These are phyloP conservation scores for Mycena galericulata DNA, from an alignment of 768 basidiomycete genomes.

Conservation along the genomic window DNA sequence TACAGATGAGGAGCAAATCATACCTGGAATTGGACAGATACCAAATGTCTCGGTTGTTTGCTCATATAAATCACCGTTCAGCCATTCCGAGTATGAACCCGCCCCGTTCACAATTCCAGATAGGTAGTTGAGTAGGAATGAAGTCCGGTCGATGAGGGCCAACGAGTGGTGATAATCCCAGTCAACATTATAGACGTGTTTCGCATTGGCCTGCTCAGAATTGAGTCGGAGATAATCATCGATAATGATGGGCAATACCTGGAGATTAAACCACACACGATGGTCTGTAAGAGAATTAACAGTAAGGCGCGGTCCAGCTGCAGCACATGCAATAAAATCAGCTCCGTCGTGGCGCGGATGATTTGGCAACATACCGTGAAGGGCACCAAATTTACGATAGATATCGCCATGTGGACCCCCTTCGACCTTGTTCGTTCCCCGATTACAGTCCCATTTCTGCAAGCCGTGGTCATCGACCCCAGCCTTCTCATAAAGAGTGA, in stretches of 20 bases:
- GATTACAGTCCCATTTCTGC: constrained; percentile 34
- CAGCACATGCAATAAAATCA: too few species aligned
- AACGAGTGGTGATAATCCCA: constrained; percentile 37
- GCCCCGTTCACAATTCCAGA: neutral
- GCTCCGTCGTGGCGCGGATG: too few species aligned
- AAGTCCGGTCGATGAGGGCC: constrained; percentile 33
- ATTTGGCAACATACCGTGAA: too few species aligned
- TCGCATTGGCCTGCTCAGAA: constrained; percentile 28
- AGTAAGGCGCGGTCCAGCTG: constrained; percentile 36
- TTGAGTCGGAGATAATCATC: neutral
- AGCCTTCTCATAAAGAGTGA: constrained; percentile 36
- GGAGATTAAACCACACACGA: constrained; percentile 38
- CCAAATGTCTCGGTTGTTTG: constrained; percentile 2
- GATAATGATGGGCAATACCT: constrained; percentile 10
- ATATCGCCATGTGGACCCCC: constrained; percentile 42
- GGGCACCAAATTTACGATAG: constrained; percentile 26
- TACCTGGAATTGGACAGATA: constrained; percentile 8
- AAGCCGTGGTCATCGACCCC: constrained; percentile 37
- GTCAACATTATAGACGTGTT: constrained; percentile 21
- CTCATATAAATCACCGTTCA: constrained; percentile 7
- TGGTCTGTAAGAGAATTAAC: constrained; percentile 41
- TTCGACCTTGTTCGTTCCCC: constrained; percentile 41
- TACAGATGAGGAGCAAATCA: neutral
- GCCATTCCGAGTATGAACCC: neutral
- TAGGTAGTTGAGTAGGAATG: too few species aligned